Conservation (phyloP, 148 eudicot species). For the Pharnaceum exiguum region DNA sequence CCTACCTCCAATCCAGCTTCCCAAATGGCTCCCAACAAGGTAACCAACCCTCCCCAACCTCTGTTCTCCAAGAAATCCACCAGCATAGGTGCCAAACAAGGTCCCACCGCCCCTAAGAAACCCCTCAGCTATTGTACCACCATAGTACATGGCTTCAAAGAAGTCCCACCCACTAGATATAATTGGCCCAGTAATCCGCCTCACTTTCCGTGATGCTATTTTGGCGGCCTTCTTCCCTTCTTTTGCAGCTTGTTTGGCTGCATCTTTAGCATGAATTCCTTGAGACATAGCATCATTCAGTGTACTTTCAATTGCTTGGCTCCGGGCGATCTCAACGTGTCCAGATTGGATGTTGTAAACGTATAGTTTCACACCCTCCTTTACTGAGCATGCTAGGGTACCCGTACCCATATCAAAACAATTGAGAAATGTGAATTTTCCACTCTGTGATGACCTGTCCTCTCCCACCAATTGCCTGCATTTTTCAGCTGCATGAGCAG, state of each 20-base stretch:
- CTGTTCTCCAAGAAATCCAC: conserved; percentile 66
- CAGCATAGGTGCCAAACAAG: conserved; percentile 57
- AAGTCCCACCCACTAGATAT: conserved; percentile 83
- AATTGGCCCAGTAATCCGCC: conserved; percentile 67
- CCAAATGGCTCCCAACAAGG: conserved; percentile 78
- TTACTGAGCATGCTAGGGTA: conserved; percentile 55
- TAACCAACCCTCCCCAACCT: conserved; percentile 76
- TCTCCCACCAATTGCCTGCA: conserved; percentile 72
- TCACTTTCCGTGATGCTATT: conserved; percentile 52
- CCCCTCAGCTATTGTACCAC: conserved; percentile 70
- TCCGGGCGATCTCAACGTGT: conserved; percentile 60
- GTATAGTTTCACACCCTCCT: conserved; percentile 72
- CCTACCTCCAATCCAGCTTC: conserved; percentile 89
- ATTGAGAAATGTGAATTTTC: conserved; percentile 57
- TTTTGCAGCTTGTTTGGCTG: conserved; percentile 58
- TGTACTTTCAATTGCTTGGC: conserved; percentile 44
- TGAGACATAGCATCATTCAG: conserved; percentile 52
- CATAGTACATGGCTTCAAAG: conserved; percentile 74
- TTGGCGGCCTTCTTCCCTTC: conserved; percentile 75
- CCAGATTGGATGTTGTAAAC: conserved; percentile 54
- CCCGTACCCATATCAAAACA: conserved; percentile 80
- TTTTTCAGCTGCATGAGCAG: conserved; percentile 66
- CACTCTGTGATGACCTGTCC: conserved; percentile 65
- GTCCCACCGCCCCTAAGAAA: conserved; percentile 70
- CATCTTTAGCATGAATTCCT: conserved; percentile 46